Evolutionary conservation across 139 green algal genomes (phyloP).

Genomic region (Chlorella sorokiniana): DNA sequence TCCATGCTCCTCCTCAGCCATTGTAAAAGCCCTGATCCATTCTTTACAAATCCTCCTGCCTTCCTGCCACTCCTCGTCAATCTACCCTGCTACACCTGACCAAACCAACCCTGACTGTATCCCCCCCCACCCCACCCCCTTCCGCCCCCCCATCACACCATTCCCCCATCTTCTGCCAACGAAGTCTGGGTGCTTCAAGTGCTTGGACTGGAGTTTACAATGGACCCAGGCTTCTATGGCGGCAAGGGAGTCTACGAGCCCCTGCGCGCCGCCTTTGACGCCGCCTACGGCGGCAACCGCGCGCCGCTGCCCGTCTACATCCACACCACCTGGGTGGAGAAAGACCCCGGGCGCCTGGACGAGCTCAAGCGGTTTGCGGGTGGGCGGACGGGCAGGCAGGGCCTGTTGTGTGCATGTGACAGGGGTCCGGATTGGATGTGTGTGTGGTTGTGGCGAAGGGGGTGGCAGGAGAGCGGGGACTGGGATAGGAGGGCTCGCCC

Average conservation of each 20-base stretch:
- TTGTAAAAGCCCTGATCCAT: too few species aligned
- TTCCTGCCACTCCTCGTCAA: not conserved
- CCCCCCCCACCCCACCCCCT: not conserved
- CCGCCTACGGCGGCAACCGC: constrained; percentile 31
- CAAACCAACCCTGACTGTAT: not conserved
- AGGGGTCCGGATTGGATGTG: not conserved
- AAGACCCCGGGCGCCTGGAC: not conserved
- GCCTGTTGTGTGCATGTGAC: too few species aligned
- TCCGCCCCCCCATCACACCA: not conserved
- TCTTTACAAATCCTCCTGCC: too few species aligned
- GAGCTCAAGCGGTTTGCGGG: constrained; percentile 15
- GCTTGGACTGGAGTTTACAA: constrained; percentile 19
- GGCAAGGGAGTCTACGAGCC: constrained; percentile 22
- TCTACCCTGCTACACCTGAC: not conserved
- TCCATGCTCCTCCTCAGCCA: too few species aligned
- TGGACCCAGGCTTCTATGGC: constrained; percentile 7
- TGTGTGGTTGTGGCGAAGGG: not conserved
- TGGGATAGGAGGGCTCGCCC: too few species aligned
- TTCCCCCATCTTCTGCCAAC: not conserved
- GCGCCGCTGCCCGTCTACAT: constrained; percentile 29
- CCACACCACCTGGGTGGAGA: constrained; percentile 25
- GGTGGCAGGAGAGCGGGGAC: too few species aligned
- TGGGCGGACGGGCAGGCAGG: not conserved
- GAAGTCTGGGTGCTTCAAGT: constrained; percentile 24
- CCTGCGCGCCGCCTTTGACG: constrained; percentile 6